These are phyloP conservation scores for Babesia divergens DNA, from an alignment of 169 alveolate genomes.

Conservation along the genomic window DNA sequence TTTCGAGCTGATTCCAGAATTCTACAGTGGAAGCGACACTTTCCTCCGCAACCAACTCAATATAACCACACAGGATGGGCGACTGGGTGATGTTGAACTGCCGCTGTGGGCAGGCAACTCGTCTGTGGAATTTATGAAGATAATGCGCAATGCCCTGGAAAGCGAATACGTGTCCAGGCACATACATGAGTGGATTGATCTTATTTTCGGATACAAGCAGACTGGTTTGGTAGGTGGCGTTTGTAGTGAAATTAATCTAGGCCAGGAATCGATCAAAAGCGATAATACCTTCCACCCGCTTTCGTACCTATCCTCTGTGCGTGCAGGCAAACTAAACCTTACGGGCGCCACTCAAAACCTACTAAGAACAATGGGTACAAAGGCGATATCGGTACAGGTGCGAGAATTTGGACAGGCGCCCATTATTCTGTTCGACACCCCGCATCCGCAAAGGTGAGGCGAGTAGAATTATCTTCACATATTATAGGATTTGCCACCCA, in stretches of 20 bases:
- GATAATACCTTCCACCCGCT: conserved; percentile 86
- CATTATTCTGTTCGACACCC: conserved; percentile 76
- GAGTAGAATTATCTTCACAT: not conserved
- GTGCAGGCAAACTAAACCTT: conserved; percentile 45
- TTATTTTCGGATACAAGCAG: conserved; percentile 93
- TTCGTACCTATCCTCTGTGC: conserved; percentile 79
- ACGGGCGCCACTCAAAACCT: conserved; percentile 62
- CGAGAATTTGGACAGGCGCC: conserved; percentile 91
- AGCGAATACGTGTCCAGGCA: conserved; percentile 88
- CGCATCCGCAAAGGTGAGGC: conserved; percentile 73
- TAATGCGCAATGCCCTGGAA: conserved; percentile 91
- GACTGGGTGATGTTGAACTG: conserved; percentile 80
- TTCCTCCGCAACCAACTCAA: conserved; percentile 84
- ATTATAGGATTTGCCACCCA: conserved; percentile 29
- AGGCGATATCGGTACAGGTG: conserved; percentile 80
- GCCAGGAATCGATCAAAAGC: conserved; percentile 53
- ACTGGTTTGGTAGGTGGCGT: conserved; percentile 48
- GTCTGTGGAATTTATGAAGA: conserved; percentile 70
- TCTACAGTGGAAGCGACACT: conserved; percentile 82
- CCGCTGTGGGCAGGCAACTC: conserved; percentile 84
- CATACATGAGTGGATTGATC: conserved; percentile 94
- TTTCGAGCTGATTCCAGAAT: conserved; percentile 92
- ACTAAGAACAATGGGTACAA: conserved; percentile 71
- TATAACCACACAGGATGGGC: conserved; percentile 72
- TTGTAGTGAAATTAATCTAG: not conserved